Base-by-base conservation (phyloP, 2,329 filamentous ascomycete genomes). In the Aspergillus unguis region DNA sequence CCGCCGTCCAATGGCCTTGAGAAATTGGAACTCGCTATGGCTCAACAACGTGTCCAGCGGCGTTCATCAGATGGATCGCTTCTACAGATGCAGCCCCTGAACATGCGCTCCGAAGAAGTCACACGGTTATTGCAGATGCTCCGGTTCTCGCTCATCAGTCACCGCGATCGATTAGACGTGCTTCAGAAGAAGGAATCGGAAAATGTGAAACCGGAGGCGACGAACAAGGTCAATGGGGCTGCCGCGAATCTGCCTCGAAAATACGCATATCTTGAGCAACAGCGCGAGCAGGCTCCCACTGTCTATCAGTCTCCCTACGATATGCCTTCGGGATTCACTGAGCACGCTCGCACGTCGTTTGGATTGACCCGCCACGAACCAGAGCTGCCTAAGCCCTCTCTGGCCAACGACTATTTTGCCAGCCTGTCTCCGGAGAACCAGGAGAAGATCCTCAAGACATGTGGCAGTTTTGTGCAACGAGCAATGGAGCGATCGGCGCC, bases 221-320 rank as follows among this genome's bases (percentile, higher is more conserved):
- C 68, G 36, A 65, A 65, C 46, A 64, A 63, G 35, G 58, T 62
- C n/a, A 65, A 63, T 32, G 61, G 66, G 27, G 59, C 65, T 2
- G 58, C 60, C 23, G 60, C 66, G 28, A 68, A 67, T 50, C 54
- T 72, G 58, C 65, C 68, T 11, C 70, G 70, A 38, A 71, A 66
- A 54, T 74, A 68, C 54, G 68, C 71, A 33, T 73, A 68, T 55
- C 65, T 74, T 37, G 71, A 74, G 47, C 66, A 69, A 43, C 69
- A 73, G 52, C 66, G 67, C 44, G 66, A 68, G 36, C 62, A 71
- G 52, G 62, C 65, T 27, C 66, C 71, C 50, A 62, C 66, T 48
- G 71, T 75, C 31, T 75, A 75, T 56, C 70, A 68, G 56, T 75
- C 72, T 7, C 72, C 72, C 17, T 75, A 75, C 58, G 68, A 74